Percentiles rank a stretch among this genome's conserved stretches.
phyloP scores from a whole-genome alignment of 1,139 yeast genomes.

The Yamadazyma siamensis region DNA sequence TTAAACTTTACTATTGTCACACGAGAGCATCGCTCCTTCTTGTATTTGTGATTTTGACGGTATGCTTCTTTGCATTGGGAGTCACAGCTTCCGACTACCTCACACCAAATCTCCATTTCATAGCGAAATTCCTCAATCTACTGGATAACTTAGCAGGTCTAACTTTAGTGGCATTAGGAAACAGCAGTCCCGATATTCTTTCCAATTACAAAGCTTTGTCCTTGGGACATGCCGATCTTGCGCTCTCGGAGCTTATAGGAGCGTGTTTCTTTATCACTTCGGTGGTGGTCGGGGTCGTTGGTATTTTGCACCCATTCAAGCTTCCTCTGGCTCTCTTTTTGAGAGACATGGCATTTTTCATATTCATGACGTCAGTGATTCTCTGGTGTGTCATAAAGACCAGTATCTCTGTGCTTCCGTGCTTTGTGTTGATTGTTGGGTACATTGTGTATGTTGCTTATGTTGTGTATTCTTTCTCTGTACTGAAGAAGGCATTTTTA shows the following conservation, averaged over 20 bases:
- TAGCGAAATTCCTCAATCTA: constrained; percentile 57
- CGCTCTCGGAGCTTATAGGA: constrained; percentile 85
- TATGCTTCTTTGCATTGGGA: constrained; percentile 62
- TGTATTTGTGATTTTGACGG: constrained; percentile 21
- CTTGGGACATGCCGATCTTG: constrained; percentile 66
- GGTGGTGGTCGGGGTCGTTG: constrained; percentile 74
- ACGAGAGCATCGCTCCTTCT: constrained; percentile 14
- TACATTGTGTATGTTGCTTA: constrained; percentile 55
- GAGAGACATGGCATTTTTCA: constrained; percentile 55
- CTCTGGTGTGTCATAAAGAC: constrained; percentile 43
- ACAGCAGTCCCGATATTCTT: constrained; percentile 87
- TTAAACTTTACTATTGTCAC: constrained; percentile 21
- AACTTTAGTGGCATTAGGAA: constrained; percentile 85
- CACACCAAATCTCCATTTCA: constrained; percentile 67
- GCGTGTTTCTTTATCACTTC: constrained; percentile 78
- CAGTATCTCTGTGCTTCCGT: constrained; percentile 39
- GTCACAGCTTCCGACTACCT: constrained; percentile 72
- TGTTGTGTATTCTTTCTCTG: constrained; percentile 30
- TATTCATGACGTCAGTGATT: constrained; percentile 42
- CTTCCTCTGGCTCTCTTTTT: constrained; percentile 50
- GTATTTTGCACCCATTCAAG: constrained; percentile 61
- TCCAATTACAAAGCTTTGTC: constrained; percentile 80
- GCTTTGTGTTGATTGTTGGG: constrained; percentile 45
- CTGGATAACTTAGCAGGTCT: constrained; percentile 84
- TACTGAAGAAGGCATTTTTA: constrained; percentile 18